These are phyloP conservation scores for Pseudogymnoascus sp. DNA, from an alignment of 2,329 filamentous ascomycete species.

Conservation along the genomic window DNA sequence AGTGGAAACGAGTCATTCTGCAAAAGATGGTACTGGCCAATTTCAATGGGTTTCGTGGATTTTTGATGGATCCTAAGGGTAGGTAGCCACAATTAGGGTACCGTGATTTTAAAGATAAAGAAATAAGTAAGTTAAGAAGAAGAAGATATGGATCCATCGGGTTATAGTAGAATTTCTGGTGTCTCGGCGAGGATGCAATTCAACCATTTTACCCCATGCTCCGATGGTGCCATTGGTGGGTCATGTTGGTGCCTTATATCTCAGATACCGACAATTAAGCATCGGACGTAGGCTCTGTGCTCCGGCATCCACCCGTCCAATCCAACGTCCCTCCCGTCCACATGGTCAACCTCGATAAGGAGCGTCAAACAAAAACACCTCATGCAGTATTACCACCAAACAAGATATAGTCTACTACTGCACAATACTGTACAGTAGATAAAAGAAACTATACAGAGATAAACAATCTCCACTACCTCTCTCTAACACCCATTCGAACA, in stretches of 20 bases:
- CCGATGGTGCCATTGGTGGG: not conserved
- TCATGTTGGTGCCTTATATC: not conserved
- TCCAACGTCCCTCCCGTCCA: not conserved
- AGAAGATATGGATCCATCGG: not conserved
- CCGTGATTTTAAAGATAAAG: not conserved
- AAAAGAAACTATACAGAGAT: not conserved
- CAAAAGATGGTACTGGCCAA: not conserved
- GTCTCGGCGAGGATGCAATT: not conserved
- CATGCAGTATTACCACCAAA: not conserved
- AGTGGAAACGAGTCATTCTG: not conserved
- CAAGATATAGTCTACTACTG: not conserved
- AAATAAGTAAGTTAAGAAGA: too few species aligned
- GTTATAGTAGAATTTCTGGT: not conserved
- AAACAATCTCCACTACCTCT: not conserved
- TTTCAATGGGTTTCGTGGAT: not conserved
- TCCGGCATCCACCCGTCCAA: not conserved
- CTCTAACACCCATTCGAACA: not conserved
- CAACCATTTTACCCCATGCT: not conserved
- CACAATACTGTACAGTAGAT: not conserved
- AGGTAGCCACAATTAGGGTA: not conserved
- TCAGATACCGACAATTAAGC: not conserved
- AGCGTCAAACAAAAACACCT: not conserved
- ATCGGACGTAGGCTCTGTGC: not conserved
- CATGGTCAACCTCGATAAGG: not conserved
- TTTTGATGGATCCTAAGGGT: not conserved